phyloP scores from a whole-genome alignment of 305 asterid genomes.

The Fraxinus platypoda region DNA sequence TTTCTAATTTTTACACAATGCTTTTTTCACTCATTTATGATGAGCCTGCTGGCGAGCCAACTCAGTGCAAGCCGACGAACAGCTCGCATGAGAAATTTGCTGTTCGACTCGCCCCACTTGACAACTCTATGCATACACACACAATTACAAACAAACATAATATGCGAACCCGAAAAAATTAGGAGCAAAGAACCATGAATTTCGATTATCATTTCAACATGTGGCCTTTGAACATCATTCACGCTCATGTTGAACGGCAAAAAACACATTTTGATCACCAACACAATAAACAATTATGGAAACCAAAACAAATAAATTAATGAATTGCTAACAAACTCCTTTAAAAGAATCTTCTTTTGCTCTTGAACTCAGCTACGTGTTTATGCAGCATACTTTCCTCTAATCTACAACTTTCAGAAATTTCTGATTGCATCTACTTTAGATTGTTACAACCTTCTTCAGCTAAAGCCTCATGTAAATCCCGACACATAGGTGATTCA shows the following conservation, averaged over 20 bases:
- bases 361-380: slow-evolving; percentile 1
- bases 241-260: background rate
- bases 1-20: no score
- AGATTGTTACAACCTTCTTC: background rate
- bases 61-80: background rate
- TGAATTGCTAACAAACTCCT: slow-evolving; percentile 12
- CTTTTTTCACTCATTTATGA: background rate
- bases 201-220: background rate
- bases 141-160: background rate
- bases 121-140: background rate
- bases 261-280: background rate
- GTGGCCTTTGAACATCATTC: background rate
- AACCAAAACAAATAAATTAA: background rate
- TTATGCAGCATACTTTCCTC: slow-evolving; percentile 15
- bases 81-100: background rate
- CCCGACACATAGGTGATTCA: background rate
- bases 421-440: background rate
- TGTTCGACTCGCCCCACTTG: background rate
- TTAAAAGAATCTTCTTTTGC: background rate
- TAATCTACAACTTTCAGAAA: background rate
- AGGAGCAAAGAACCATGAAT: background rate
- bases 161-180: background rate
- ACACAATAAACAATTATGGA: slow-evolving; percentile 16
- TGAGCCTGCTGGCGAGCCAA: background rate
- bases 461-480: background rate